phyloP scores from a whole-genome alignment of 1,284 basidiomycete species.

The Malassezia psittaci region DNA sequence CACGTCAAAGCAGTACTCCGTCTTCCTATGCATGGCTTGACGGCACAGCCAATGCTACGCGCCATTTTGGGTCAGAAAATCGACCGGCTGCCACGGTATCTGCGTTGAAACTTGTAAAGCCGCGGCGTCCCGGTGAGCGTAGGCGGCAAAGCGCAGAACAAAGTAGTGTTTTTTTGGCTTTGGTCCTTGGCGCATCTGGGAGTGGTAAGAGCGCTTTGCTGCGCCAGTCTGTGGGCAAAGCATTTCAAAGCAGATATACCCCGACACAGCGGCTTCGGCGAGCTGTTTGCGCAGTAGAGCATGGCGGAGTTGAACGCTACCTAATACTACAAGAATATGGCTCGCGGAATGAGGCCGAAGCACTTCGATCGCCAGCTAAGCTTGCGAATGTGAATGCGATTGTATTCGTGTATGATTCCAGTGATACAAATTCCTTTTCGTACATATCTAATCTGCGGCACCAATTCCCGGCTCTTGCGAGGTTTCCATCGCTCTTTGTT shows the following conservation, averaged over 20 bases:
- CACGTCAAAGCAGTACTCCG: conserved; percentile 3
- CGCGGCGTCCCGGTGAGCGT: conserved; percentile 60
- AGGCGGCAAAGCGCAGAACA: conserved; percentile 54
- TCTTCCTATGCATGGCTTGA: conserved; percentile 16
- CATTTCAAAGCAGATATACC: conserved; percentile 56
- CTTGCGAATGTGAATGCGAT: conserved; percentile 85
- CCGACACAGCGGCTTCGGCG: conserved; percentile 79
- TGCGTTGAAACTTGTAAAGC: conserved; percentile 38
- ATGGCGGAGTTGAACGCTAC: conserved; percentile 88
- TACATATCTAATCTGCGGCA: conserved; percentile 89
- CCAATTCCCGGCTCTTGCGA: conserved; percentile 79
- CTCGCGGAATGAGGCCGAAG: conserved; percentile 69
- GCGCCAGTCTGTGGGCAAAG: conserved; percentile 73
- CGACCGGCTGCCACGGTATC: conserved; percentile 27
- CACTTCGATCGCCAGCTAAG: conserved; percentile 76
- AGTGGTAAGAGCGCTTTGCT: conserved; percentile 86
- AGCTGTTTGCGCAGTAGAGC: conserved; percentile 90
- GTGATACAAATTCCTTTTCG: conserved; percentile 95
- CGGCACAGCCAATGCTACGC: neutral
- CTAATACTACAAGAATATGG: conserved; percentile 87
- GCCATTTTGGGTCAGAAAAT: conserved; percentile 1
- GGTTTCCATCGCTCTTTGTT: conserved; percentile 90
- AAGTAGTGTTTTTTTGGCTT: conserved; percentile 54
- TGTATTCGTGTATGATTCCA: conserved; percentile 90
- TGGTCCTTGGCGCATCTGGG: conserved; percentile 87